A percentile compares a stretch with the other conserved stretches of the same genome.
Evolutionary conservation across 352 stramenopile species (phyloP).

Genomic region (Blastocystis sp.): DNA sequence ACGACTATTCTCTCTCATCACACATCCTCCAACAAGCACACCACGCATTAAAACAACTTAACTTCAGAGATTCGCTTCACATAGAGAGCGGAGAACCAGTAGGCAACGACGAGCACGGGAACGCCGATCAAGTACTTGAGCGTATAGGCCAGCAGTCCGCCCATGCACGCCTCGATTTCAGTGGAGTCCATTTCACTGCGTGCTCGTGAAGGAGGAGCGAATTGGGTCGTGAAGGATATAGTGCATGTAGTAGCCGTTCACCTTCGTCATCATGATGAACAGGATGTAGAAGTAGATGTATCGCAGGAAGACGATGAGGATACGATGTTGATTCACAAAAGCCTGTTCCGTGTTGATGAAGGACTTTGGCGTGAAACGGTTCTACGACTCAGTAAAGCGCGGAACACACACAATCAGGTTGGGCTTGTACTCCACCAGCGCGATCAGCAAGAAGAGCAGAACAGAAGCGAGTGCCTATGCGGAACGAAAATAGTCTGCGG

Average conservation of each 20-base stretch:
- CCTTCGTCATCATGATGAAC: conserved; percentile 18
- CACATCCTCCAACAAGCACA: background rate
- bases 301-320: conserved; percentile 21
- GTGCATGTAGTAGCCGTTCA: background rate
- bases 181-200: background rate
- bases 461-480: conserved; percentile 24
- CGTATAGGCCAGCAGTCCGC: background rate
- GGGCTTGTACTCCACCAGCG: conserved; percentile 53
- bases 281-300: conserved; percentile 7
- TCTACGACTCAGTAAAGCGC: no score
- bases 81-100: conserved; percentile 43
- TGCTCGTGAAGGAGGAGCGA: conserved; percentile 5
- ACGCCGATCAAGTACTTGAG: background rate
- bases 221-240: conserved; percentile 40
- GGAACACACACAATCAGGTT: conserved; percentile 36
- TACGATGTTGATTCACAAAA: conserved; percentile 58
- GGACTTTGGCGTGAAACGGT: background rate
- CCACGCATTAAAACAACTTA: conserved; percentile 8
- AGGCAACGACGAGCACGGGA: background rate
- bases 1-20: no score
- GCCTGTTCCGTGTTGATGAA: conserved; percentile 37
- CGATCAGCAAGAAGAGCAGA: conserved; percentile 19
- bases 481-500: background rate
- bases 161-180: background rate
- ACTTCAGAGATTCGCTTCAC: conserved; percentile 51